Evolutionary conservation across 345 rosid species (phyloP).

Genomic region (Corchorus capsularis): DNA sequence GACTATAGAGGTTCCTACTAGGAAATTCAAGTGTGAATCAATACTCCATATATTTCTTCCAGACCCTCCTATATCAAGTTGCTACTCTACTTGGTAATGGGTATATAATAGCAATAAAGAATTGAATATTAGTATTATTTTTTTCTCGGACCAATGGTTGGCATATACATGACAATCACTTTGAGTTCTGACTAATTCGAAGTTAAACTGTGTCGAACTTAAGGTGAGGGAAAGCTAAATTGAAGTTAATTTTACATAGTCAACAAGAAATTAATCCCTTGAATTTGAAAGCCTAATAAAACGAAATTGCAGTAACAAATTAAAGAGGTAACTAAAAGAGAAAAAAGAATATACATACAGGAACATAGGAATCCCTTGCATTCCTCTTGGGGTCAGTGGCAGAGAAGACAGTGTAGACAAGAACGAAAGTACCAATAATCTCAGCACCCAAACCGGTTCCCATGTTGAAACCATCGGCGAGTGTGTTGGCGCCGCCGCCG

Average conservation of each 20-base stretch:
- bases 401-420: constrained; percentile 77
- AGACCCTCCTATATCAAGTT: no score
- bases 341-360: constrained; percentile 41
- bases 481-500: constrained; percentile 66
- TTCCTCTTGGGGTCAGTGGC: constrained; percentile 82
- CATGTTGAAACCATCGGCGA: constrained; percentile 48
- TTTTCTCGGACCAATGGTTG: no score
- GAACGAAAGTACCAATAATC: constrained; percentile 76
- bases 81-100: no score
- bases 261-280: no score
- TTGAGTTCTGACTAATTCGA: no score
- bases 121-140: no score
- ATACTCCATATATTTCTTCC: neutral
- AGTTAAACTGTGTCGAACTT: no score
- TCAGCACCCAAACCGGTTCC: constrained; percentile 76
- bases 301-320: neutral
- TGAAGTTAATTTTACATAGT: no score
- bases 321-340: neutral
- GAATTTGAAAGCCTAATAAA: neutral
- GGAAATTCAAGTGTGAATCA: neutral
- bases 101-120: no score
- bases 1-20: neutral
- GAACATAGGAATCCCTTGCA: constrained; percentile 79
- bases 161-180: no score
- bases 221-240: no score